A percentile compares a stretch with the other conserved stretches of the same genome.
These are phyloP conservation scores for Hymenoscyphus occultus DNA, from an alignment of 2,329 filamentous ascomycete genomes.

Conservation along the genomic window DNA sequence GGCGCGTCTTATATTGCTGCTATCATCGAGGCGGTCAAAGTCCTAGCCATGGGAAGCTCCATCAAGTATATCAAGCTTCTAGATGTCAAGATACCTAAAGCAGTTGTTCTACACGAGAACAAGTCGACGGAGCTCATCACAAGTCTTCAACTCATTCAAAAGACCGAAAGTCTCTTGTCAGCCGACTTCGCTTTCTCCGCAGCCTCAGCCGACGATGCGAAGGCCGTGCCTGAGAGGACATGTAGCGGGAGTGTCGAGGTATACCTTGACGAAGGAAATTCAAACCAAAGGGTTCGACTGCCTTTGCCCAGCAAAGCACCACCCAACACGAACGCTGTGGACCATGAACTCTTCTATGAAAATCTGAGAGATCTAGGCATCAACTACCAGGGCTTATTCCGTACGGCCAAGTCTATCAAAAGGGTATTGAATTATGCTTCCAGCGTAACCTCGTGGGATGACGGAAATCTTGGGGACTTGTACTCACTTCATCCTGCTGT, in stretches of 20 bases:
- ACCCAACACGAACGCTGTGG: background rate
- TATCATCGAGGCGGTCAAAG: conserved; percentile 39
- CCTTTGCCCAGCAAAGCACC: background rate
- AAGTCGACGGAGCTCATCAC: conserved; percentile 15
- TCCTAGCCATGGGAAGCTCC: background rate
- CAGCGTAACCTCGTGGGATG: background rate
- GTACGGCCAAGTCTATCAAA: background rate
- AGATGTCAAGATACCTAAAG: background rate
- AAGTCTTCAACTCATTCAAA: conserved; percentile 7
- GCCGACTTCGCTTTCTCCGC: conserved; percentile 1
- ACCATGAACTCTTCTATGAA: conserved; percentile 6
- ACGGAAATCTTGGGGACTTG: background rate
- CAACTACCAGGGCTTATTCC: conserved; percentile 4
- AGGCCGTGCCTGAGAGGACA: background rate
- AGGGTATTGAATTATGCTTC: conserved; percentile 14
- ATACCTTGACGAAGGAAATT: background rate
- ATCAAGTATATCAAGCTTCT: background rate
- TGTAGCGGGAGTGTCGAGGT: background rate
- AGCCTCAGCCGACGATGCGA: background rate
- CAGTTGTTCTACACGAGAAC: background rate
- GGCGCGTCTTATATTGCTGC: conserved; percentile 48
- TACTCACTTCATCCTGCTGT: conserved; percentile 50
- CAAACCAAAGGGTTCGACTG: background rate
- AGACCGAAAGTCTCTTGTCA: background rate
- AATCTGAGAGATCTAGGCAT: background rate